These are phyloP conservation scores for Lasiosphaeria miniovina DNA, from an alignment of 495 filamentous ascomycete genomes.

Conservation along the genomic window DNA sequence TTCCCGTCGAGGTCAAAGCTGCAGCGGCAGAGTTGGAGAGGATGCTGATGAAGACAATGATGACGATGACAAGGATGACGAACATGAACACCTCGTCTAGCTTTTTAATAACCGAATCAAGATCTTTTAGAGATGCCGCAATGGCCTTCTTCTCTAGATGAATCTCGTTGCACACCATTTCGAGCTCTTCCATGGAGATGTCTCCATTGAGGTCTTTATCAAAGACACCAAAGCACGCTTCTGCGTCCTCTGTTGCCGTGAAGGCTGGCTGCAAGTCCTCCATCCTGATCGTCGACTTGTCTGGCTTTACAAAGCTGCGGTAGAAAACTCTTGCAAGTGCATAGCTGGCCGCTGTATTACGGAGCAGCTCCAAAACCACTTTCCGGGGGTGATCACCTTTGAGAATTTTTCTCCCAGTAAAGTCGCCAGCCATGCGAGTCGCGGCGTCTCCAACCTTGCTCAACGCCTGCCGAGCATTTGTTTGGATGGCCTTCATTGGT, in stretches of 20 bases:
- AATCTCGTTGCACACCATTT: conserved; percentile 91
- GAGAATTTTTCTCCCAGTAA: conserved; percentile 75
- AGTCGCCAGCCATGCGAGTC: conserved; percentile 89
- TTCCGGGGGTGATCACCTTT: conserved; percentile 80
- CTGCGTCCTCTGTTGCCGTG: conserved; percentile 80
- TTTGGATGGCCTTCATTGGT: conserved; percentile 65
- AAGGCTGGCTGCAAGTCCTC: conserved; percentile 81
- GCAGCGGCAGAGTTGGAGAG: conserved; percentile 83
- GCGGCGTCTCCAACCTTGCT: conserved; percentile 84
- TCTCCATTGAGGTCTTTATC: conserved; percentile 97
- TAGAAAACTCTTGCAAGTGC: conserved; percentile 90
- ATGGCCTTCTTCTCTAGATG: conserved; percentile 94
- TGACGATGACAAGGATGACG: conserved; percentile 71
- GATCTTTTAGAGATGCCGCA: conserved; percentile 87
- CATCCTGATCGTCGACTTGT: conserved; percentile 67
- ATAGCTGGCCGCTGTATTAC: conserved; percentile 71
- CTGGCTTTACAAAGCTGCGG: conserved; percentile 77
- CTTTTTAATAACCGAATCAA: conserved; percentile 93
- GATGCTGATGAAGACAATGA: conserved; percentile 83
- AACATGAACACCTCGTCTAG: conserved; percentile 85
- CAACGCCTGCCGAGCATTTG: conserved; percentile 68
- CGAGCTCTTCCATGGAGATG: conserved; percentile 93
- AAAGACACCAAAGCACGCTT: conserved; percentile 89
- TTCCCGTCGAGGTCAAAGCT: conserved; percentile 84
- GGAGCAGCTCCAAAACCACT: conserved; percentile 74